Evolutionary conservation across 208 protist genomes (phyloP).

Genomic region (Entamoeba moshkovskii): DNA sequence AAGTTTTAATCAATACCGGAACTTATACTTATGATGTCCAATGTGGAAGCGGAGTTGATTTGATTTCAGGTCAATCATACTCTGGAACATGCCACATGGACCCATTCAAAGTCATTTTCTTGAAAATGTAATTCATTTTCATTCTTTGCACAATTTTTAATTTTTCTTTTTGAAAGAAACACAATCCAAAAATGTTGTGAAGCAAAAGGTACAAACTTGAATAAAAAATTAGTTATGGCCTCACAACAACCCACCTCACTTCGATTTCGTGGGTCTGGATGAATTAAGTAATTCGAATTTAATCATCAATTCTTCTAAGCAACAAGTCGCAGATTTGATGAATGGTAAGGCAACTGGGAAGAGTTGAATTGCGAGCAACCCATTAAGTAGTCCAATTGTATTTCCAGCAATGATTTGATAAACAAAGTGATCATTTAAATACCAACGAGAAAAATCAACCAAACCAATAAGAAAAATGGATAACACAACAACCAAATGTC

Average conservation of each 20-base stretch:
- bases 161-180: too few relatives aligned
- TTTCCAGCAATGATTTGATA: neutral
- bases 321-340: too few relatives aligned
- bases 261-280: too few relatives aligned
- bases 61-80: neutral
- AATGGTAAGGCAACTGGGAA: too few relatives aligned
- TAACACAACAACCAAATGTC: neutral
- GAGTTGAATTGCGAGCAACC: neutral
- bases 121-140: neutral
- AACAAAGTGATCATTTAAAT: neutral
- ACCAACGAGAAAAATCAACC: neutral
- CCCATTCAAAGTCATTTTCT: neutral
- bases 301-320: too few relatives aligned
- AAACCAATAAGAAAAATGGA: neutral
- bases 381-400: neutral
- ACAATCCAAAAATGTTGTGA: too few relatives aligned
- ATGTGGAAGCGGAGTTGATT: neutral
- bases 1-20: neutral
- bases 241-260: too few relatives aligned
- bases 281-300: too few relatives aligned
- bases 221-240: too few relatives aligned
- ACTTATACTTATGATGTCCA: neutral
- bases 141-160: too few relatives aligned
- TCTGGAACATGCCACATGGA: neutral
- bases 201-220: too few relatives aligned